Evolutionary conservation across 495 filamentous ascomycete genomes (phyloP).

Genomic region (Podospora sp.): DNA sequence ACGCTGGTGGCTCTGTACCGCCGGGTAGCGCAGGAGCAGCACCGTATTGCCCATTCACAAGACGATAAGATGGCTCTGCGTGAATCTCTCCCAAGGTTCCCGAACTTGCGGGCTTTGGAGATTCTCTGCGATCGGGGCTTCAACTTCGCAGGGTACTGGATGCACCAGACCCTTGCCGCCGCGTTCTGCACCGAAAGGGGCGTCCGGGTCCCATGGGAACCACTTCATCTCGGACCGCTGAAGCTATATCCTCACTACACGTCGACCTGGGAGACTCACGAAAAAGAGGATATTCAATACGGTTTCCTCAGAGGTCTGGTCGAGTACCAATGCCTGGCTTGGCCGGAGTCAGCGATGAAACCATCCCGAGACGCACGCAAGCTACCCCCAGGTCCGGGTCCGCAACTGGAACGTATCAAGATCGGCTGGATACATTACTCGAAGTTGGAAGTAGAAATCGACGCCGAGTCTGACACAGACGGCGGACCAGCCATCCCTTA

Average conservation of each 20-base stretch:
- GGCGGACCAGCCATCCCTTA: not conserved
- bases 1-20: not conserved
- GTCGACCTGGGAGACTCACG: too few relatives aligned
- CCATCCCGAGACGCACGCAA: too few relatives aligned
- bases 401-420: not conserved
- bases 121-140: not conserved
- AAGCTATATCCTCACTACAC: not conserved
- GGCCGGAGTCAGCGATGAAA: too few relatives aligned
- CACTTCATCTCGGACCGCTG: not conserved
- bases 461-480: not conserved
- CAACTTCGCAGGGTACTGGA: not conserved
- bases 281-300: not conserved
- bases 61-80: not conserved
- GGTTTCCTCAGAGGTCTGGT: not conserved
- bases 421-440: not conserved
- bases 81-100: not conserved
- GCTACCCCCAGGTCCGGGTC: not conserved
- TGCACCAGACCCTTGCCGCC: not conserved
- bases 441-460: not conserved
- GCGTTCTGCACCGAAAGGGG: not conserved
- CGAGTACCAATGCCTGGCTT: too few relatives aligned
- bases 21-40: not conserved
- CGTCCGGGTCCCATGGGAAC: not conserved
- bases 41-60: not conserved
- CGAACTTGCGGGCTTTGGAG: not conserved